These are phyloP conservation scores for Termitomyces sp. DNA, from an alignment of 768 basidiomycete species.

Conservation along the genomic window DNA sequence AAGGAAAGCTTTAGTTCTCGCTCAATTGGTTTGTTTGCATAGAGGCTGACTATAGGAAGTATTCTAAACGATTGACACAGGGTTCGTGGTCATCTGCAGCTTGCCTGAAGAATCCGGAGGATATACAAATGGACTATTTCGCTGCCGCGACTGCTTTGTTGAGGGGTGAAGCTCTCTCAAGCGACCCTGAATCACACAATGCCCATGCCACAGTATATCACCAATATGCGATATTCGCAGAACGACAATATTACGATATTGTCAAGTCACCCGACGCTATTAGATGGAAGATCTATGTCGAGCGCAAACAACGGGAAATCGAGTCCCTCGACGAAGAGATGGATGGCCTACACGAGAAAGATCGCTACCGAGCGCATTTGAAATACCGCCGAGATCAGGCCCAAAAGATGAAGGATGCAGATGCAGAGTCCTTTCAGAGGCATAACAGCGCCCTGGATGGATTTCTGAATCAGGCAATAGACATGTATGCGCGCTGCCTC, in stretches of 20 bases:
- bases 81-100: slow-evolving; percentile 91
- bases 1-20: slow-evolving; percentile 41
- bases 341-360: slow-evolving; percentile 11
- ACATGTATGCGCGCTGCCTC: slow-evolving; percentile 83
- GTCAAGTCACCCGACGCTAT: slow-evolving; percentile 64
- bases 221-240: slow-evolving; percentile 85
- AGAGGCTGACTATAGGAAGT: neutral
- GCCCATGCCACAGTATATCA: slow-evolving; percentile 60
- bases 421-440: slow-evolving; percentile 43
- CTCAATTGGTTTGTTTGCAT: slow-evolving; percentile 53
- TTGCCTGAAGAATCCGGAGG: slow-evolving; percentile 69
- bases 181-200: slow-evolving; percentile 13
- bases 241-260: slow-evolving; percentile 75
- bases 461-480: slow-evolving; percentile 71
- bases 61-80: slow-evolving; percentile 31
- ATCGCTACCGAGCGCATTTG: slow-evolving; percentile 13
- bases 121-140: slow-evolving; percentile 71
- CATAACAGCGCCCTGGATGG: slow-evolving; percentile 50
- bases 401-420: slow-evolving; percentile 32
- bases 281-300: slow-evolving; percentile 64
- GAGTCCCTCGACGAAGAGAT: slow-evolving; percentile 38
- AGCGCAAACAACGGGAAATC: slow-evolving; percentile 72
- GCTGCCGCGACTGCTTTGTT: slow-evolving; percentile 44
- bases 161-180: slow-evolving; percentile 15
- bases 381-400: slow-evolving; percentile 25